Evolutionary conservation across 139 green algal species (phyloP).

Genomic region (Chlorella vulgaris): DNA sequence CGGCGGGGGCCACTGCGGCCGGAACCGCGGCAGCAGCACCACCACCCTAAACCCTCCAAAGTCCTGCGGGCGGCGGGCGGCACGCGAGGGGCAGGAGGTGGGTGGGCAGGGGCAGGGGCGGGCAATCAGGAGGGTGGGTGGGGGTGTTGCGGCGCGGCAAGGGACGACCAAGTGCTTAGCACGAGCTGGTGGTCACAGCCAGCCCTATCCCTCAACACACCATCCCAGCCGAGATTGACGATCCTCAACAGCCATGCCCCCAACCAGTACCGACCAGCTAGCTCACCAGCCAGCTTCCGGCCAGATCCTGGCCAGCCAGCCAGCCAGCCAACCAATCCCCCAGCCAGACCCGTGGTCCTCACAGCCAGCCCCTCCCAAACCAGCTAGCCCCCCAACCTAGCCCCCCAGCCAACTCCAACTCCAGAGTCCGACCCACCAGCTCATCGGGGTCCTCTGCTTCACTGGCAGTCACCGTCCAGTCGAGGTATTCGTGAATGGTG

Average conservation of each 20-base stretch:
- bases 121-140: no score
- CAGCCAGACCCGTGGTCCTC: neutral
- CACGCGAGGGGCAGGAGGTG: no score
- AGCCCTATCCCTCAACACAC: no score
- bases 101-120: neutral
- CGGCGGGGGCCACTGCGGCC: conserved; percentile 76
- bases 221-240: no score
- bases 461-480: conserved; percentile 90
- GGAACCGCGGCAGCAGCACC: conserved; percentile 74
- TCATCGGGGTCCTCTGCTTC: conserved; percentile 66
- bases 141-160: no score
- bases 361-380: neutral
- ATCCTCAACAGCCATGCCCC: no score
- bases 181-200: no score
- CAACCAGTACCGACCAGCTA: no score
- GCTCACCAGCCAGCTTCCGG: no score
- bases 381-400: neutral
- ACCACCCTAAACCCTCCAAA: conserved; percentile 90
- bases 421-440: conserved; percentile 47
- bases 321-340: no score
- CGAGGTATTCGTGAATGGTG: conserved; percentile 96
- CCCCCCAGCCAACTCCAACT: neutral
- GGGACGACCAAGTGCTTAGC: no score
- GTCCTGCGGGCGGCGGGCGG: conserved; percentile 61
- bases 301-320: no score